Conservation (phyloP, 2,329 filamentous ascomycete genomes). For the Nothophoma quercina region DNA sequence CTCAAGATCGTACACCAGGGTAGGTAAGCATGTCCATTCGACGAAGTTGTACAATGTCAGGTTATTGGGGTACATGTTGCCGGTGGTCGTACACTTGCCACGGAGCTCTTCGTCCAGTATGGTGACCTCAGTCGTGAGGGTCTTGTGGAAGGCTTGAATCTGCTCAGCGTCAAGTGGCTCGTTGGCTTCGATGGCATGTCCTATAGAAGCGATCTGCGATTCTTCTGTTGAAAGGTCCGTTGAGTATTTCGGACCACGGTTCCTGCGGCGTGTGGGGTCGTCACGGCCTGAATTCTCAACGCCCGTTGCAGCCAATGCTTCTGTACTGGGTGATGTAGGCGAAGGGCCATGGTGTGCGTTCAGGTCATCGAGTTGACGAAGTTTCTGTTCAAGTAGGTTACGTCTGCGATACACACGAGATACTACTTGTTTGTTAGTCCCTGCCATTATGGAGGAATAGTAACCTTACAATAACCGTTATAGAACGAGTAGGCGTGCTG, state of each 20-base stretch:
- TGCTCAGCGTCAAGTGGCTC: slow-evolving; percentile 68
- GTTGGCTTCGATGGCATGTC: slow-evolving; percentile 67
- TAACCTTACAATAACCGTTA: slow-evolving; percentile 68
- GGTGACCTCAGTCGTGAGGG: slow-evolving; percentile 73
- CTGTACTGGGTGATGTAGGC: slow-evolving; percentile 30
- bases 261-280: slow-evolving; percentile 37
- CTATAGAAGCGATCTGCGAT: slow-evolving; percentile 67
- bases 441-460: neutral
- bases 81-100: slow-evolving; percentile 63
- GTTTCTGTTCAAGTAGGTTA: slow-evolving; percentile 54
- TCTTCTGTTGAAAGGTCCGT: slow-evolving; percentile 57
- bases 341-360: slow-evolving; percentile 53
- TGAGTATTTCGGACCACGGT: slow-evolving; percentile 49
- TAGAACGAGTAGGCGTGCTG: slow-evolving; percentile 82
- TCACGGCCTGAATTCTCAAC: slow-evolving; percentile 18
- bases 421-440: slow-evolving; percentile 42
- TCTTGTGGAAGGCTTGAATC: slow-evolving; percentile 67
- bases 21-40: slow-evolving; percentile 78
- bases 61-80: slow-evolving; percentile 71
- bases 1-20: slow-evolving; percentile 79
- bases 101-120: slow-evolving; percentile 69
- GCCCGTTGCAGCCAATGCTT: slow-evolving; percentile 22
- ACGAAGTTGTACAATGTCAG: slow-evolving; percentile 70
- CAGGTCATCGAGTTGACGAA: slow-evolving; percentile 66
- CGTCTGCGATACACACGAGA: slow-evolving; percentile 65